phyloP scores from a whole-genome alignment of 2,329 filamentous ascomycete species.

The Aaosphaeria pasadenensis region DNA sequence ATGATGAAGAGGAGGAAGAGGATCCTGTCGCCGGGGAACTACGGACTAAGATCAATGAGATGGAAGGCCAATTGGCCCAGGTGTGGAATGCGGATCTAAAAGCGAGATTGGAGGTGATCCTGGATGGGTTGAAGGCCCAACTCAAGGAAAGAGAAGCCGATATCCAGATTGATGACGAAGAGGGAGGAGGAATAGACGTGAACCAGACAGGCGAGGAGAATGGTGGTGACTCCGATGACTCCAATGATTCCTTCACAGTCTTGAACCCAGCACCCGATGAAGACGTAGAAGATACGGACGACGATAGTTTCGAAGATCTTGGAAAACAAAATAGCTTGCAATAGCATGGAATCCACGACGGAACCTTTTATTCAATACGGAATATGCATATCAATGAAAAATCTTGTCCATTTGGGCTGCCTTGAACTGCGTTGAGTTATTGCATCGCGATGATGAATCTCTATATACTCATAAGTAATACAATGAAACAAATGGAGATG shows the following conservation, averaged over 20 bases:
- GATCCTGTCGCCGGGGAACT: slow-evolving; percentile 27
- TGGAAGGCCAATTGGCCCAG: slow-evolving; percentile 31
- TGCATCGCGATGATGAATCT: too few relatives aligned
- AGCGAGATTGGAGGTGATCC: slow-evolving; percentile 22
- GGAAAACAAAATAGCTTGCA: neutral
- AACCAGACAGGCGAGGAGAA: too few relatives aligned
- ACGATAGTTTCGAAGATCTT: neutral
- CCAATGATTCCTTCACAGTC: too few relatives aligned
- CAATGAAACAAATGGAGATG: neutral
- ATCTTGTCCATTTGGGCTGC: too few relatives aligned
- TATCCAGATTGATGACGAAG: neutral
- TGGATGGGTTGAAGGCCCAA: slow-evolving; percentile 29
- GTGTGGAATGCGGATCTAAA: slow-evolving; percentile 36
- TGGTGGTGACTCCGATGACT: too few relatives aligned
- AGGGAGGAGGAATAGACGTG: neutral
- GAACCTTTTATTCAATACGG: too few relatives aligned
- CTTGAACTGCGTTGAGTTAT: too few relatives aligned
- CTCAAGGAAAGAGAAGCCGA: slow-evolving; percentile 11
- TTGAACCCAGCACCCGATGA: neutral
- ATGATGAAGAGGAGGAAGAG: slow-evolving; percentile 14
- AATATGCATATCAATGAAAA: too few relatives aligned
- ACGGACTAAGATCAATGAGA: slow-evolving; percentile 29
- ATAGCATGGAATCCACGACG: too few relatives aligned
- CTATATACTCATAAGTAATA: too few relatives aligned
- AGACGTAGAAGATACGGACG: neutral